phyloP scores from a whole-genome alignment of 2,329 filamentous ascomycete species.

The Elsinoe necatrix region DNA sequence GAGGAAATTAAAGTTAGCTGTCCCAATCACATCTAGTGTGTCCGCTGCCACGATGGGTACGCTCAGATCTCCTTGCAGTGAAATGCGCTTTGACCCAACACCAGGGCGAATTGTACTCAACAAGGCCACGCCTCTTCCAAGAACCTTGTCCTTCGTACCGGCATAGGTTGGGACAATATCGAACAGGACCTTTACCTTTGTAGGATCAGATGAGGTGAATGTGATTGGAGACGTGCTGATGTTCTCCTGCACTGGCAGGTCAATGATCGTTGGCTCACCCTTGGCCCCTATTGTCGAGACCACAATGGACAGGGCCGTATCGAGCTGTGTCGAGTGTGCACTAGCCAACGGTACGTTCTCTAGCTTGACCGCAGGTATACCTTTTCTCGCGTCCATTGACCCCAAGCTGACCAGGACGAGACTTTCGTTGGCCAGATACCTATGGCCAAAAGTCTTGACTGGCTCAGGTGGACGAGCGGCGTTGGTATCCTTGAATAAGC shows the following conservation, averaged over 20 bases:
- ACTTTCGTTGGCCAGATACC: conserved; percentile 81
- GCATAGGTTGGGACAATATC: conserved; percentile 95
- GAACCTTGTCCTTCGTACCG: conserved; percentile 67
- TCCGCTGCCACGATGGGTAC: conserved; percentile 81
- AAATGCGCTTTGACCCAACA: conserved; percentile 79
- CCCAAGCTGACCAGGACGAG: conserved; percentile 89
- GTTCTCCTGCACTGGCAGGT: conserved; percentile 88
- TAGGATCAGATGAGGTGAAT: conserved; percentile 69
- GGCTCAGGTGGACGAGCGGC: conserved; percentile 53
- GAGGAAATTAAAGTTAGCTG: conserved; percentile 93
- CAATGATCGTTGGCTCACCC: conserved; percentile 81
- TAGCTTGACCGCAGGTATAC: conserved; percentile 69
- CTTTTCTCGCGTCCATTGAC: conserved; percentile 87
- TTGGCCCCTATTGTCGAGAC: conserved; percentile 76
- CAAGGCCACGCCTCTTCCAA: conserved; percentile 81
- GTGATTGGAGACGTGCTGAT: conserved; percentile 88
- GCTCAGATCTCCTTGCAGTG: conserved; percentile 81
- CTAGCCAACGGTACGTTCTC: conserved; percentile 81
- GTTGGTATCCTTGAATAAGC: conserved; percentile 32
- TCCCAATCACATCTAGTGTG: conserved; percentile 80
- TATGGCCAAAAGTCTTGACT: conserved; percentile 91
- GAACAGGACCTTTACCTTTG: conserved; percentile 81
- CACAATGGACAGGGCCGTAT: conserved; percentile 86
- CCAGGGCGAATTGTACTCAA: conserved; percentile 77
- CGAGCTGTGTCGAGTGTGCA: conserved; percentile 85